Evolutionary conservation across 495 filamentous ascomycete genomes (phyloP).

Genomic region (Penicillium pulvis): DNA sequence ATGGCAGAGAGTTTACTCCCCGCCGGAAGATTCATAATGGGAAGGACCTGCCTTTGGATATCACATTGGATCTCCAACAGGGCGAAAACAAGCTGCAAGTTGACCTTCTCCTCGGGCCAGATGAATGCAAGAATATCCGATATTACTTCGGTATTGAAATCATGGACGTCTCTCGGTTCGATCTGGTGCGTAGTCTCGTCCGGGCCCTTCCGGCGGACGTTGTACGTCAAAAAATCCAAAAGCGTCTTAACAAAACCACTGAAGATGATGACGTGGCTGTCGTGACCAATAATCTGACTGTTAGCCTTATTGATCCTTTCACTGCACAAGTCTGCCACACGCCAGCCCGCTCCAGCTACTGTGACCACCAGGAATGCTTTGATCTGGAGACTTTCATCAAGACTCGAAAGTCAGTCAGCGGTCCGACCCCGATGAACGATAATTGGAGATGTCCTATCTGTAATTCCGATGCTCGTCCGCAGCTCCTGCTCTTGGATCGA

Average conservation of each 20-base stretch:
- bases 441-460: slow-evolving; percentile 86
- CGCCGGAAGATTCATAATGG: slow-evolving; percentile 67
- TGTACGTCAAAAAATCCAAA: slow-evolving; percentile 37
- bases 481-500: slow-evolving; percentile 64
- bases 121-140: slow-evolving; percentile 33
- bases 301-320: slow-evolving; percentile 79
- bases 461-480: slow-evolving; percentile 69
- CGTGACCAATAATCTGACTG: slow-evolving; percentile 60
- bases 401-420: slow-evolving; percentile 54
- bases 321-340: slow-evolving; percentile 65
- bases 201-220: slow-evolving; percentile 28
- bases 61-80: slow-evolving; percentile 54
- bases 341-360: slow-evolving; percentile 65
- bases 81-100: slow-evolving; percentile 63
- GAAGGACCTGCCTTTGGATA: slow-evolving; percentile 74
- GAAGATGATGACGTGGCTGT: slow-evolving; percentile 70
- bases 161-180: slow-evolving; percentile 55
- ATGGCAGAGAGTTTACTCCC: slow-evolving; percentile 56
- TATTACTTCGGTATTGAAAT: slow-evolving; percentile 66
- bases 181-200: slow-evolving; percentile 47
- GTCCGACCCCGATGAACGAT: slow-evolving; percentile 63
- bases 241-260: slow-evolving; percentile 37
- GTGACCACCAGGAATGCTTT: slow-evolving; percentile 80
- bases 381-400: slow-evolving; percentile 80
- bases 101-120: slow-evolving; percentile 44